Base-by-base conservation (phyloP, 805 yeast species). In the Lipomyces starkeyi region DNA sequence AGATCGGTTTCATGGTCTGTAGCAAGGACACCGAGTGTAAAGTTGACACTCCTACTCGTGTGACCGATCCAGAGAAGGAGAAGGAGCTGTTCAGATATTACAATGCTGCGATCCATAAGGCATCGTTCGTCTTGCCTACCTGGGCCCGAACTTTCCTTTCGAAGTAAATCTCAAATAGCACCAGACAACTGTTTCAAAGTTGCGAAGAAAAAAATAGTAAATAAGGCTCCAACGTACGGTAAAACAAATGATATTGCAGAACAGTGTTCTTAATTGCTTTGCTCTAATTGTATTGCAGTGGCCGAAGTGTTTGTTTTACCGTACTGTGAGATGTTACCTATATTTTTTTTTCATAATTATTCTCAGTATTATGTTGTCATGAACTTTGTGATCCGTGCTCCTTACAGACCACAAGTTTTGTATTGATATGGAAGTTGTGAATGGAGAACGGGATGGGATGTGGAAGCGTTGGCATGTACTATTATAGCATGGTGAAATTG, bases 1-100 rank as follows among this genome's bases (percentile, higher is more conserved):
- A 93, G 79, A 90, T 94, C 76, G 99, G 98, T n/a, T 91, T 95
- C 82, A 91, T 94, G 97, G 93, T 94, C 69, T 93, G 98, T 80
- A 85, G 89, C 71, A 94, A 93, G 83, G 90, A 91, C 77, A 78
- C 85, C 17, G 74, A 79, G 32, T 87, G 88, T 61, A 83, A 89
- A 71, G 90, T 94, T 67, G 83, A 81, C 75, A 83, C 80, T 72
- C 97, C 98, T 60, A 73, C 86, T 70, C 87, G 97, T 79, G 82
- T 83, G 40, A 80, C 90, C 79, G 78, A 86, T 63, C 85, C 82
- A 58, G 88, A 84, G 67, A 85, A 86, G 71, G 97, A 91, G 77
- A 80, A 77, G 32, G 82, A 87, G 78, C 78, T 89, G 75, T 87
- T 87, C 87, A 86, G 85, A 76, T 94, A 95, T 83, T 94, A 94